Conservation (phyloP, 306 rosid genomes). For the Canavalia gladiata region DNA sequence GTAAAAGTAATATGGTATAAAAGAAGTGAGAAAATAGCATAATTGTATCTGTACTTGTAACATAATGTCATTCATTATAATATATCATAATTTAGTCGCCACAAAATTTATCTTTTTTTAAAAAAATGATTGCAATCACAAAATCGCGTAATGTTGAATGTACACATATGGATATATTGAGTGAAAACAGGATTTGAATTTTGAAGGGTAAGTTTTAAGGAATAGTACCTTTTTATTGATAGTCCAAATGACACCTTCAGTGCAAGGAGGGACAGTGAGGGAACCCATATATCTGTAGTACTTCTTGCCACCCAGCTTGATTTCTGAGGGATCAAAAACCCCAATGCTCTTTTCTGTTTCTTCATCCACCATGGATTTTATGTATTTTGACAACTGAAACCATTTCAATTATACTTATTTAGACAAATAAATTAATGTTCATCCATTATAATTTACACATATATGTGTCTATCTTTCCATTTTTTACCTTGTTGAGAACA, state of each 20-base stretch:
- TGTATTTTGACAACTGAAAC: slow-evolving; percentile 58
- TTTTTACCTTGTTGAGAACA: slow-evolving; percentile 63
- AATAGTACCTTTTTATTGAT: slow-evolving; percentile 62
- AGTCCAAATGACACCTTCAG: slow-evolving; percentile 81
- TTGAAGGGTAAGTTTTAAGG: neutral
- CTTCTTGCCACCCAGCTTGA: slow-evolving; percentile 56
- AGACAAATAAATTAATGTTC: neutral
- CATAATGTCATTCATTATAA: too few relatives aligned
- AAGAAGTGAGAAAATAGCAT: too few relatives aligned
- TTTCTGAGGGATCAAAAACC: slow-evolving; percentile 59
- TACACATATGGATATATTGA: too few relatives aligned
- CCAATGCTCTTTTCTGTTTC: slow-evolving; percentile 53
- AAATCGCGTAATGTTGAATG: too few relatives aligned
- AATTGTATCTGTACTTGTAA: too few relatives aligned
- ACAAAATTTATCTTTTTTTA: too few relatives aligned
- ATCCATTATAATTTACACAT: neutral
- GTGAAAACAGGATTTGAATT: neutral
- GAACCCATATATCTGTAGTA: slow-evolving; percentile 79
- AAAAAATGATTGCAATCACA: too few relatives aligned
- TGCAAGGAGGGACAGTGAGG: slow-evolving; percentile 83
- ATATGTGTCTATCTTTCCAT: neutral
- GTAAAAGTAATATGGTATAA: too few relatives aligned
- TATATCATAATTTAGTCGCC: too few relatives aligned
- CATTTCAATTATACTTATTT: slow-evolving; percentile 1
- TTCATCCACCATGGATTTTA: slow-evolving; percentile 47